Evolutionary conservation across 495 filamentous ascomycete genomes (phyloP).

Genomic region (Evernia prunastri): DNA sequence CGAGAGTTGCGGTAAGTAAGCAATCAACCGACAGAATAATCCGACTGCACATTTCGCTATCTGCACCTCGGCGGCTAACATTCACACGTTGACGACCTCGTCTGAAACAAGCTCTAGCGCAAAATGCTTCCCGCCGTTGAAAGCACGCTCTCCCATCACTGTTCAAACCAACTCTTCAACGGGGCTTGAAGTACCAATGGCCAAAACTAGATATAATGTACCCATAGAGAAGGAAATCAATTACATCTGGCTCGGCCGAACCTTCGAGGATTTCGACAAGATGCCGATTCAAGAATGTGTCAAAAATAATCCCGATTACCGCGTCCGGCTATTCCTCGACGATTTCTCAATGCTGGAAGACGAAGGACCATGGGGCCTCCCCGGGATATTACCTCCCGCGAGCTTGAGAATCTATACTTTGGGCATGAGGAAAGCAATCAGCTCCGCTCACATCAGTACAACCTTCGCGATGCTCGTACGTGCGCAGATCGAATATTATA

Average conservation of each 20-base stretch:
- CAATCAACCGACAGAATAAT: not conserved
- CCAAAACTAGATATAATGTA: not conserved
- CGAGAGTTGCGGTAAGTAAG: not conserved
- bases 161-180: not conserved
- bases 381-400: not conserved
- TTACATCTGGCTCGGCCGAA: conserved; percentile 1
- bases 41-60: not conserved
- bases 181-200: not conserved
- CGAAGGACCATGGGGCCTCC: not conserved
- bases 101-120: not conserved
- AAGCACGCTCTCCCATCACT: not conserved
- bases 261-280: not conserved
- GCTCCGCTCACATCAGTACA: not conserved
- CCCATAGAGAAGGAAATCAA: not conserved
- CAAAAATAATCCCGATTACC: not conserved
- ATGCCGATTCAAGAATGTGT: not conserved
- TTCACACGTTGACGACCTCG: not conserved
- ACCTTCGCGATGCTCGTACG: not conserved
- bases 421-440: not conserved
- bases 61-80: not conserved
- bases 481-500: conserved; percentile 1
- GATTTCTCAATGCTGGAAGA: conserved; percentile 1
- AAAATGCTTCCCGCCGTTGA: not conserved
- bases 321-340: not conserved
- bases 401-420: not conserved